phyloP scores from a whole-genome alignment of 2,329 filamentous ascomycete genomes.

The Colletotrichum trifolii region DNA sequence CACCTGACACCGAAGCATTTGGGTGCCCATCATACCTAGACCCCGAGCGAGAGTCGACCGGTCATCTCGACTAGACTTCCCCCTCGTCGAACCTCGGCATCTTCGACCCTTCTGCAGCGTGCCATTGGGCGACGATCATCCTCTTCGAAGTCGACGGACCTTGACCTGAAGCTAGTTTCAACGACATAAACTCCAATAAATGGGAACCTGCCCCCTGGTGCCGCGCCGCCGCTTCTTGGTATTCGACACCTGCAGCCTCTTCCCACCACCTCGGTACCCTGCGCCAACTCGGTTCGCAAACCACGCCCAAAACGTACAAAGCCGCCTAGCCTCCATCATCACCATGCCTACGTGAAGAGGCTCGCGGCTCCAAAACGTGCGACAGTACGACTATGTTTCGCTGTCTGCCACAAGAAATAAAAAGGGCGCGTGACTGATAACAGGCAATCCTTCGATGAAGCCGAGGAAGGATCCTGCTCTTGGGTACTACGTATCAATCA shows the following conservation, averaged over 20 bases:
- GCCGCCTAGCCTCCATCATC: constrained; percentile 7
- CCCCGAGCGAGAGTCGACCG: not conserved
- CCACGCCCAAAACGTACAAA: constrained; percentile 25
- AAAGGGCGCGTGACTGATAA: constrained; percentile 11
- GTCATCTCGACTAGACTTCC: constrained; percentile 1
- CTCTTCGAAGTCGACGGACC: not conserved
- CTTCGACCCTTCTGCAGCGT: constrained; percentile 2
- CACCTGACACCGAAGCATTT: not conserved
- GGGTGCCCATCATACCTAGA: constrained; percentile 1
- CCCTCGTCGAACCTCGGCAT: constrained; percentile 30
- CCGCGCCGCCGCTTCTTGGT: constrained; percentile 22
- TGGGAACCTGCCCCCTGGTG: not conserved
- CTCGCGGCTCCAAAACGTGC: not conserved
- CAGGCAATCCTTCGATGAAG: not conserved
- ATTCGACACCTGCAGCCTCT: not conserved
- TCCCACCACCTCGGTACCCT: not conserved
- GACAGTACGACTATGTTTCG: not conserved
- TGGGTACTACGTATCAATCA: constrained; percentile 12
- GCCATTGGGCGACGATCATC: constrained; percentile 19
- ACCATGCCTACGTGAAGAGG: not conserved
- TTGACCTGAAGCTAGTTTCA: constrained; percentile 21
- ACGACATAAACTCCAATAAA: constrained; percentile 16
- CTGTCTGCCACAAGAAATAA: not conserved
- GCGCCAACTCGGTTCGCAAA: constrained; percentile 19
- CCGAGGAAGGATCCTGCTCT: constrained; percentile 18